Base-by-base conservation (phyloP, 768 basidiomycete genomes). In the Tephrocybe sp. region DNA sequence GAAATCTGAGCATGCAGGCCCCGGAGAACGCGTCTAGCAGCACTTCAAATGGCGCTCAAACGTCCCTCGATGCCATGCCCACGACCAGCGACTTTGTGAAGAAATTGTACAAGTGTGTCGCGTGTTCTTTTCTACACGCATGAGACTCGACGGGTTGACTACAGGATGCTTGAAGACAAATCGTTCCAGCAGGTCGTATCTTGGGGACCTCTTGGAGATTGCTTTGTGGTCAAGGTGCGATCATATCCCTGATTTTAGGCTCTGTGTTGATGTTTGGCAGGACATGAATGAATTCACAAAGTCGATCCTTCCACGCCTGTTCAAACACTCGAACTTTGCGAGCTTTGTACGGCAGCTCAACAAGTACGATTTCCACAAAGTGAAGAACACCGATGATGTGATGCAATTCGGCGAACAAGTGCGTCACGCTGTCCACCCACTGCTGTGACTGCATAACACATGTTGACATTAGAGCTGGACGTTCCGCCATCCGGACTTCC, bases 251-350 rank as follows among this genome's bases (percentile, higher is more conserved):
- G 7, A 14, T 43, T 15, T n/a, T 50, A 15, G 24, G 8, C 24
- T 26, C 8, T 14, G 45, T 41, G 28, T 46, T 47, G 12, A 40
- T 23, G 20, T 17, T 12, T 9, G 14, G 42, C 23, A 74, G 72
- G 93, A 95, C 75, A 95, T 95, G 90, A 95, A 92, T 70, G 92
- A 93, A 61, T 96, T 96, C 71, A 94, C 93, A 32, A 93, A 92
- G 69, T 83, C 76, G 23, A 88, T 95, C 65, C 80, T 96, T 7
- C 93, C 93, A 6, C 86, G 88, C 32, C 85, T 93, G 77, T 96
- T 96, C 83, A 94, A 95, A 67, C 93, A 96, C 65, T 92, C 89
- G 6, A 96, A 96, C 64, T 96, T 96, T 67, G 93, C 93, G 25
- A 83, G 80, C 48, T 96, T 96, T 64, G 93, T 96, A 4, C 81